Conservation (phyloP, 2,329 filamentous ascomycete genomes). For the Pseudocercospora crystallina region DNA sequence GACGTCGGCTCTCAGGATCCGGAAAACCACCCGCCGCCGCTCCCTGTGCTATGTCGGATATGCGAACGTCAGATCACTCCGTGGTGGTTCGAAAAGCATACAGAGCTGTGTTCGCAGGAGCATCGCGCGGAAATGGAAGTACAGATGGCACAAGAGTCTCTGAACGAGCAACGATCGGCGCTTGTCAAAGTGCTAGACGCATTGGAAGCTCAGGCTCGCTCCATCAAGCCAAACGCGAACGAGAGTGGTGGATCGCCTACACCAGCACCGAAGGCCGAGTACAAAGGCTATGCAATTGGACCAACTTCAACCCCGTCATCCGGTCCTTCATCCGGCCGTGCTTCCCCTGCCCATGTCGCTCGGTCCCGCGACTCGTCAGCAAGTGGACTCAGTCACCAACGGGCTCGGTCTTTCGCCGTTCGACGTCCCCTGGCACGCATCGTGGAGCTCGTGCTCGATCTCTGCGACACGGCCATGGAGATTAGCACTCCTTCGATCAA, state of each 20-base stretch:
- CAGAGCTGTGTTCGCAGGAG: conserved; percentile 91
- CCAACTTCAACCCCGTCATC: conserved; percentile 64
- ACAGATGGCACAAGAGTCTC: conserved; percentile 87
- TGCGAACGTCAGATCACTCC: conserved; percentile 96
- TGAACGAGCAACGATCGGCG: conserved; percentile 87
- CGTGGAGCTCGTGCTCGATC: conserved; percentile 88
- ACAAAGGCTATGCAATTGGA: conserved; percentile 84
- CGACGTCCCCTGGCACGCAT: conserved; percentile 87
- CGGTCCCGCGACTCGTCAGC: conserved; percentile 68
- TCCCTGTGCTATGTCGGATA: conserved; percentile 88
- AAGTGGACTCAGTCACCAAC: conserved; percentile 71
- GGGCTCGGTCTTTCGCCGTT: conserved; percentile 86
- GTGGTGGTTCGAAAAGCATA: conserved; percentile 99
- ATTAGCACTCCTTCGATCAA: conserved; percentile 94
- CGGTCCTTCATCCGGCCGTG: conserved; percentile 68
- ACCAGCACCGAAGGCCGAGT: conserved; percentile 60
- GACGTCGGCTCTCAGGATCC: conserved; percentile 77
- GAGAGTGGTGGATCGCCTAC: conserved; percentile 44
- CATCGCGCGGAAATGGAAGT: conserved; percentile 97
- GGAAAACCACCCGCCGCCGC: conserved; percentile 73
- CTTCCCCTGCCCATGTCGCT: conserved; percentile 63
- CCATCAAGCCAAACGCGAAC: conserved; percentile 54
- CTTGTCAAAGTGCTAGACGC: conserved; percentile 96
- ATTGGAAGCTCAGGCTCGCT: conserved; percentile 74
- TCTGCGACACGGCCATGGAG: conserved; percentile 93